Evolutionary conservation across 441 rosid species (phyloP), one percentile per base, ranked within the genome.

Genomic region (Metrosideros polymorpha): DNA sequence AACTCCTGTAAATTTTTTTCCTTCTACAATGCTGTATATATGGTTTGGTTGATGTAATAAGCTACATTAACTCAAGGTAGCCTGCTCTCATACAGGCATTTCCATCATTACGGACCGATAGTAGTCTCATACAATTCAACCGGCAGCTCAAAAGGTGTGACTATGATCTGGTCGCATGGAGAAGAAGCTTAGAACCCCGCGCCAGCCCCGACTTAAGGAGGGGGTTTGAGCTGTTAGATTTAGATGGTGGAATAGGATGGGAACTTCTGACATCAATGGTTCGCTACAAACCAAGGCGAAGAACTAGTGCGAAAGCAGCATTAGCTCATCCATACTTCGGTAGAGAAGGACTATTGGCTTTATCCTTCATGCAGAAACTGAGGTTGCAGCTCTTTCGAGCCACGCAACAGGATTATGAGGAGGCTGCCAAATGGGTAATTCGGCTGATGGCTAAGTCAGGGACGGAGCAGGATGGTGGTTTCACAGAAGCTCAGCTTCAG

Each of bases 241-340:
- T 96, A 86, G 99, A 96, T 88, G 92, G 91, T 47, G 98, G 99
- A 59, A 91, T 87, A 85, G 99, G 99, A 77, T 96, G 99, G 99
- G 98, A 97, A 86, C 99, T 96, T 91, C 89, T 96, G n/a, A 93
- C 95, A 53, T 96, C 98, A 86, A 97, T 96, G 99, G 94, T 97
- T 82, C 92, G 96, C 19, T 96, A 91, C 87, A 97, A 96, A 92
- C 99, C 99, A 61, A 89, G 98, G 47, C 95, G 89, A 91, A 94
- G 98, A 94, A 93, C 92, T 84, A 96, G 97, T 32, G 99, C 98
- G n/a, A 96, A 96, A 87, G 91, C 92, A 83, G 99, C 98, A 88
- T 90, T 97, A 84, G 99, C 98, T 85, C 92, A 96, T 87, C 99
- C 99, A 22, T 96, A 94, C 88, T 97, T 96, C 24, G 94, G 90